Evolutionary conservation across 345 rosid genomes (phyloP).

Genomic region (Eucalyptus marginata): DNA sequence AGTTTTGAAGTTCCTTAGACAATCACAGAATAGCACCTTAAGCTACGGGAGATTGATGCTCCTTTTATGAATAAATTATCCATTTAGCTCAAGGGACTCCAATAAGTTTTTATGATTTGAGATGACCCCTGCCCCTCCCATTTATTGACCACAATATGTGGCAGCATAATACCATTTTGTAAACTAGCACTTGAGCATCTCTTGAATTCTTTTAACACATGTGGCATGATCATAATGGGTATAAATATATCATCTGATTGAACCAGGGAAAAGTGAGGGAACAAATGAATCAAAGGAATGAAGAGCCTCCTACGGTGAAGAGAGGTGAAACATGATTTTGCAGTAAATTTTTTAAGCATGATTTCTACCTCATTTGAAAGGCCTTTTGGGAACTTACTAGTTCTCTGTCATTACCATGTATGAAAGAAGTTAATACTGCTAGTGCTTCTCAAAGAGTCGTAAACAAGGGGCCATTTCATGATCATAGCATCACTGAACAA

Average conservation of each 20-base stretch:
- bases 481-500: conserved; percentile 7
- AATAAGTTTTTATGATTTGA: neutral
- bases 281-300: conserved; percentile 9
- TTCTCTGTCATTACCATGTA: conserved; percentile 3
- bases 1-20: neutral
- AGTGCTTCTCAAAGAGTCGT: conserved; percentile 12
- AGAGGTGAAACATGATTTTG: conserved; percentile 27
- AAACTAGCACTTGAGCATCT: neutral
- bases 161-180: neutral
- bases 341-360: neutral
- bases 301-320: conserved; percentile 4
- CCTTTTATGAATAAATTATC: neutral
- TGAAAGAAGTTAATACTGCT: conserved; percentile 2
- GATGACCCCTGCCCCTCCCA: neutral
- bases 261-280: conserved; percentile 31
- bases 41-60: neutral
- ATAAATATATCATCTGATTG: neutral
- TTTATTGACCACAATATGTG: neutral
- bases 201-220: neutral
- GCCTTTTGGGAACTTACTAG: conserved; percentile 2
- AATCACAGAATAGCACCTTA: neutral
- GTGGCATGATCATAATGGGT: neutral
- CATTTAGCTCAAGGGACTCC: neutral
- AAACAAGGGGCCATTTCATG: conserved; percentile 18
- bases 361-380: neutral